Evolutionary conservation across 129 eudicot species (phyloP).

Genomic region (Saussurea involucrata): DNA sequence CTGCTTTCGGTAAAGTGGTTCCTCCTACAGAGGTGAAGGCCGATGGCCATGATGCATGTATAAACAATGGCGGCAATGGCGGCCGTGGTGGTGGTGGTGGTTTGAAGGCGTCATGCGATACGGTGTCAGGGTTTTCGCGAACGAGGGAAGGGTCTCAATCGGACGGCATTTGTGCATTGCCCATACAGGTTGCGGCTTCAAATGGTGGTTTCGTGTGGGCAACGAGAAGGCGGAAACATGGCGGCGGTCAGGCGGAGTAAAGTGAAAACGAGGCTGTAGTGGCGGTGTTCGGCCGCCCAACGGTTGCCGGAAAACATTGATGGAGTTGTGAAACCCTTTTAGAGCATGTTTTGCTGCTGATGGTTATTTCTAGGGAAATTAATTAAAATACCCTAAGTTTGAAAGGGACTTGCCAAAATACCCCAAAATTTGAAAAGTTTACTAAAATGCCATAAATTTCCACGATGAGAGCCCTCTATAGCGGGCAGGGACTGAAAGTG

Average conservation of each 20-base stretch:
- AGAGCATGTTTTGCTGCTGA: too few species aligned
- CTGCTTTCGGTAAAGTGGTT: conserved; percentile 33
- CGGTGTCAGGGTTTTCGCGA: conserved; percentile 43
- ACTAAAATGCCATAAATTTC: too few species aligned
- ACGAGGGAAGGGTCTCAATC: conserved; percentile 48
- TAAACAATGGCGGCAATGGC: conserved; percentile 19
- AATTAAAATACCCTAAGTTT: too few species aligned
- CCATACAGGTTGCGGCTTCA: conserved; percentile 47
- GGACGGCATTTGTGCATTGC: conserved; percentile 38
- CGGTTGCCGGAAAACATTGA: conserved; percentile 16
- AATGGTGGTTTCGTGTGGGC: conserved; percentile 62
- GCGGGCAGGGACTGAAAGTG: too few species aligned
- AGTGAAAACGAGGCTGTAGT: conserved; percentile 8
- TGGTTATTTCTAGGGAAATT: too few species aligned
- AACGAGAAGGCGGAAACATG: conserved; percentile 37
- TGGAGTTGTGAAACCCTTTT: neutral
- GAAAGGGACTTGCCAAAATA: too few species aligned
- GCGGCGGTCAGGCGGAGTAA: neutral
- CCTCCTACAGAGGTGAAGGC: conserved; percentile 48
- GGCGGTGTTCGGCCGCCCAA: conserved; percentile 15
- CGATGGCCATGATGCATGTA: conserved; percentile 23
- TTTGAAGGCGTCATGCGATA: conserved; percentile 34
- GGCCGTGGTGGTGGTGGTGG: conserved; percentile 22
- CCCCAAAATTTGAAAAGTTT: too few species aligned
- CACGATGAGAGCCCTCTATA: too few species aligned